phyloP scores from a whole-genome alignment of 257 asterid species.

The Forsythia suspensa region DNA sequence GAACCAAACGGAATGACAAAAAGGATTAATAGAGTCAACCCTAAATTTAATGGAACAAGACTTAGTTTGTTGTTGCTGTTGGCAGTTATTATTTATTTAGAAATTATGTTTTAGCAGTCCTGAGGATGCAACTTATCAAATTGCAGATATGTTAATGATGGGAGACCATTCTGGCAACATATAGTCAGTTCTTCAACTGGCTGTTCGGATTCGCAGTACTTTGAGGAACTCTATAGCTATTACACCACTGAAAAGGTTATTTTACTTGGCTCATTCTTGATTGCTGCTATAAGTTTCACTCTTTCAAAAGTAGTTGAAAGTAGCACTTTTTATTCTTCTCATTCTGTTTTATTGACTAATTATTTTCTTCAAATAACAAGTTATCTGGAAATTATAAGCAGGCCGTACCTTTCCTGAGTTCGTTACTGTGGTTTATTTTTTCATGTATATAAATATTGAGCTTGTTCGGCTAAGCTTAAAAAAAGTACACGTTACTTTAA shows the following conservation, averaged over 20 bases:
- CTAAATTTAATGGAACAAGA: not conserved
- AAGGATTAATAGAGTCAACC: not conserved
- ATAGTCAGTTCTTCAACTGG: constrained; percentile 97
- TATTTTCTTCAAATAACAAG: not conserved
- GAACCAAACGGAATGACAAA: not conserved
- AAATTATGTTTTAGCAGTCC: not conserved
- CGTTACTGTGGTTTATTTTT: not conserved
- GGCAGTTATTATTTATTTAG: not conserved
- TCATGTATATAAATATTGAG: not conserved
- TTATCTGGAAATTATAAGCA: constrained; percentile 1
- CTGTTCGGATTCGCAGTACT: constrained; percentile 85
- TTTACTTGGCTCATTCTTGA: constrained; percentile 2
- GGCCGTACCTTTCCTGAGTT: not conserved
- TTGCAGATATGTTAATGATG: constrained; percentile 90
- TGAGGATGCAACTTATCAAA: not conserved
- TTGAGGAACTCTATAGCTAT: constrained; percentile 89
- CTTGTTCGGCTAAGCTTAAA: not conserved
- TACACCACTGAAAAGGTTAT: constrained; percentile 86
- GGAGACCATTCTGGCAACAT: constrained; percentile 94
- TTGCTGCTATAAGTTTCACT: not conserved
- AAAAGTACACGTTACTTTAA: too few relatives aligned
- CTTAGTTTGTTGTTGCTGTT: not conserved
- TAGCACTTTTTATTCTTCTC: not conserved
- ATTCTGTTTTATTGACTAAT: not conserved
- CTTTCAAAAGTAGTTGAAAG: not conserved